Base-by-base conservation (phyloP, 495 filamentous ascomycete genomes). In the Penicillium diatomitis region DNA sequence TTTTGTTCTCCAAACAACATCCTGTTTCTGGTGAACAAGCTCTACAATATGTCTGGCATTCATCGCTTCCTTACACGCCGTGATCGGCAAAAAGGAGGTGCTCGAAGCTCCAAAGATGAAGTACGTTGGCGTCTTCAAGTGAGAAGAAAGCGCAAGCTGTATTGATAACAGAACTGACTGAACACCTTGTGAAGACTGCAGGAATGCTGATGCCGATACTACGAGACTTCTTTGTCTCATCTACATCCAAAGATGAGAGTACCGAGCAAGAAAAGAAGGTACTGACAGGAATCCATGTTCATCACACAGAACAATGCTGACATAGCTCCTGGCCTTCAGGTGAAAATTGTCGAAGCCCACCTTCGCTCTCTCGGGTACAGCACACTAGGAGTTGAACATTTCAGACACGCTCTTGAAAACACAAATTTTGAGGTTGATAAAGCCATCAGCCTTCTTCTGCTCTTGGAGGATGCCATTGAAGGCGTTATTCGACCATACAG, bases 401-500 rank as follows among this genome's bases (percentile, higher is more conserved):
- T 88, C 40, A 72, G 74, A 46, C 86, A 88, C 69, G 84, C 85
- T 4, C 73, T 96, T 11, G 70, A 73, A 35, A 76, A 78, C 4
- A 72, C 73, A 44, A 71, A 78, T 20, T 85, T 85, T 4, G 81
- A 96, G 64, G 61, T 74, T 32, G 84, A 90, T 42, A 84, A 81
- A 54, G 86, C 90, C 3, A 76, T 87, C 50, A 81, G 88, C 51
- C 61, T 96, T 43, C 69, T 98, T 32, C 55, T 84, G 28, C 63
- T 95, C 27, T 75, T 90, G 33, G 81, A 90, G 54, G 81, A 86
- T 53, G 85, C 90, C 0, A 82, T 88, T 35, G 81, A 88, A 28
- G 91, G 91, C 2, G 81, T 89, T 34, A 80, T 98, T 53, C 72
- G 79, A 50, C 78, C 75, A 5, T 90, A 88, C 61, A 76, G 86